Base-by-base conservation (phyloP, 164 flowering plant species). In the Dillenia turbinata region DNA sequence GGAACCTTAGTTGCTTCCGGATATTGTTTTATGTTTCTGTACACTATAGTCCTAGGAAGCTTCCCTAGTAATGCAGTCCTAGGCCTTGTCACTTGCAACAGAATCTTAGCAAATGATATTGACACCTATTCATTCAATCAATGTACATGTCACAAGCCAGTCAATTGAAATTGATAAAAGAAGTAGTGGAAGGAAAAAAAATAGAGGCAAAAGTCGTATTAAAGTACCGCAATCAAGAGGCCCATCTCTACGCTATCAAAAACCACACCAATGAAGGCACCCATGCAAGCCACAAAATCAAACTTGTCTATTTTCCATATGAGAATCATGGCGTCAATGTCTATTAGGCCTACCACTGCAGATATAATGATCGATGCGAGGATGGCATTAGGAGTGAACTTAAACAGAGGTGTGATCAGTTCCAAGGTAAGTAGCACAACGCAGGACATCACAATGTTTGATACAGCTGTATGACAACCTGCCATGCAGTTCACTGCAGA, bases 401-500 rank as follows among this genome's bases (percentile, higher is more conserved):
- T 78, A 52, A 93, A 93, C 17, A 90, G 87, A 54, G 96, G 94
- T 9, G 96, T 93, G 52, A 93, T 75, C 66, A 93, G 71, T 62
- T 67, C 47, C 66, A 93, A 74, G 5, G 98, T 93, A 15, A 93
- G 73, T 57, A 87, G 64, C 6, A 90, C 95, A 47, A 86, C 85
- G 11, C 66, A 46, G 1, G 97, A 85, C 98, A 93, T 93, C 52
- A 93, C 80, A 24, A 93, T 84, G 77, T 93, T 93, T 7, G 98
- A 93, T 19, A 86, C 89, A 1, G 97, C 87, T 54, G 96, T 93
- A 57, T 81, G 71, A 71, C 98, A 93, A 26, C 98, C 98, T 1
- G 98, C 85, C 94, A 88, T 88, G 79, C 75, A 87, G 57, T 93
- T 93, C 40, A 93, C 98, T 0, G 97, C 96, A 0, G 98, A 88